Conservation (phyloP, 176 grass and related monocot genomes). For the Zoysia pacifica region DNA sequence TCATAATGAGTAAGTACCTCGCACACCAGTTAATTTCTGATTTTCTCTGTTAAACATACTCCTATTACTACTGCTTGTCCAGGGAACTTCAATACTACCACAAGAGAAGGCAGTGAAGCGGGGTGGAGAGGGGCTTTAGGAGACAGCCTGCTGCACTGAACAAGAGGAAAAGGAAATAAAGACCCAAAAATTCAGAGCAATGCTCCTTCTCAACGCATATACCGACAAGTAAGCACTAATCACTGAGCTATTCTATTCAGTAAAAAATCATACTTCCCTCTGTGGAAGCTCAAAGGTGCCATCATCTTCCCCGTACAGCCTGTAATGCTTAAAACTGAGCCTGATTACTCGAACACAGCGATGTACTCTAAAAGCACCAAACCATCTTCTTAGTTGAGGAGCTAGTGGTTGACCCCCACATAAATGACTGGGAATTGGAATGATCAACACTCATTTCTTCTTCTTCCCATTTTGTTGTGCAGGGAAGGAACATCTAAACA, state of each 20-base stretch:
- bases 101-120: neutral
- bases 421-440: conserved; percentile 31
- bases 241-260: neutral
- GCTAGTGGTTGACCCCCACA: conserved; percentile 50
- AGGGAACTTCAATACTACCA: neutral
- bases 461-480: conserved; percentile 21
- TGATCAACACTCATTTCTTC: neutral
- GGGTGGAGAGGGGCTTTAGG: neutral
- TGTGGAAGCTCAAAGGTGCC: neutral
- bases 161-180: conserved; percentile 18
- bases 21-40: conserved; percentile 17
- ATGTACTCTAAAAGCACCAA: too few species aligned
- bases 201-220: neutral
- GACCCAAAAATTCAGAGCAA: neutral
- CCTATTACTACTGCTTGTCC: too few species aligned
- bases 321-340: too few species aligned
- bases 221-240: conserved; percentile 24
- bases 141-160: conserved; percentile 30
- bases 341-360: too few species aligned
- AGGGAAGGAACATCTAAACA: conserved; percentile 11
- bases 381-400: too few species aligned
- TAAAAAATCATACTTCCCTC: neutral
- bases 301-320: too few species aligned
- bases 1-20: conserved; percentile 8
- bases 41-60: too few species aligned